Percentiles rank a stretch among this genome's conserved stretches.
These are phyloP conservation scores for Bocquillonia castaneifolia DNA, from an alignment of 441 rosid species.

Conservation along the genomic window DNA sequence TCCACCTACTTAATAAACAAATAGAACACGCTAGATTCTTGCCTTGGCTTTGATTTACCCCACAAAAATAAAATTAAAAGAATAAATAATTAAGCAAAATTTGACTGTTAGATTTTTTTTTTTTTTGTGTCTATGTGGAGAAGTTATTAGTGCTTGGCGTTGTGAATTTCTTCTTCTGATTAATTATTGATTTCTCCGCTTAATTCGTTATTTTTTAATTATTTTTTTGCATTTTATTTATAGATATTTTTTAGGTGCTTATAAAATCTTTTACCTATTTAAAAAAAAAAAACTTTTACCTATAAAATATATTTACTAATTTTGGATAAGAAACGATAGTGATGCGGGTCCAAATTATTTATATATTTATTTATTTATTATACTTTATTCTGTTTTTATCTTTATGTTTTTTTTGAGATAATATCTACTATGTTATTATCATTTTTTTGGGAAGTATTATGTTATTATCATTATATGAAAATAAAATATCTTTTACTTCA, in stretches of 20 bases:
- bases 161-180: background rate
- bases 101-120: slow-evolving; percentile 2
- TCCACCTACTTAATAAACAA: too few relatives aligned
- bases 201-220: background rate
- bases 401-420: too few relatives aligned
- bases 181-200: slow-evolving; percentile 20
- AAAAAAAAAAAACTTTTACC: too few relatives aligned
- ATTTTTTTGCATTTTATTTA: background rate
- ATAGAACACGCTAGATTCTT: background rate
- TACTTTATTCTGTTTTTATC: too few relatives aligned
- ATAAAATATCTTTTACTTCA: too few relatives aligned
- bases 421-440: too few relatives aligned
- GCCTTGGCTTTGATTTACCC: too few relatives aligned
- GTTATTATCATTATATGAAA: too few relatives aligned
- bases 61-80: background rate
- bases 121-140: too few relatives aligned
- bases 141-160: background rate
- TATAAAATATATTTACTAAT: background rate
- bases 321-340: background rate
- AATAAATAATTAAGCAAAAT: background rate
- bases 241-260: background rate
- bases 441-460: too few relatives aligned
- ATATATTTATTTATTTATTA: too few relatives aligned
- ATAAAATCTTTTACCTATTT: background rate
- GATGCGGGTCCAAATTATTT: background rate